Evolutionary conservation across 805 yeast genomes (phyloP).

Genomic region (Candida xiaguanensis): DNA sequence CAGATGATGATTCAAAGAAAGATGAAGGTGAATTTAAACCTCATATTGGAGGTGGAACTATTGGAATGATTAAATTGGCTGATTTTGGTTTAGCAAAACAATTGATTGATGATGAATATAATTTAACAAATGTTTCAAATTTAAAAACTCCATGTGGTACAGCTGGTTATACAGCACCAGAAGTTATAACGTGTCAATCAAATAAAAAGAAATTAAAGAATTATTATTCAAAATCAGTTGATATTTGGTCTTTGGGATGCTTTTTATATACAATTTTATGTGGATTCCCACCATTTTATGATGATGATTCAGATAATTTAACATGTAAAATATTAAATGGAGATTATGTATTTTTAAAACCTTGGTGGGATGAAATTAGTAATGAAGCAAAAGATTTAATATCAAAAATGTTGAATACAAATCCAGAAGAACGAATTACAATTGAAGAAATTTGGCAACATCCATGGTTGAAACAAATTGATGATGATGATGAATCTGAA

Average conservation of each 20-base stretch:
- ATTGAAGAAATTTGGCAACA: constrained; percentile 64
- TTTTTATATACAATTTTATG: constrained; percentile 64
- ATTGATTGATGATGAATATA: constrained; percentile 26
- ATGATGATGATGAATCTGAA: background rate
- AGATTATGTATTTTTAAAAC: constrained; percentile 67
- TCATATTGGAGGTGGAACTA: constrained; percentile 58
- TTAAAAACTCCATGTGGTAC: constrained; percentile 76
- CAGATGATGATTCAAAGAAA: constrained; percentile 56
- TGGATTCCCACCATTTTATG: constrained; percentile 76
- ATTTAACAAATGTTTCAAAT: background rate
- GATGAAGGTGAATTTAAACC: constrained; percentile 59
- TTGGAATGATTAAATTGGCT: constrained; percentile 62
- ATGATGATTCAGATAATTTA: constrained; percentile 58
- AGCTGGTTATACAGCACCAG: constrained; percentile 74
- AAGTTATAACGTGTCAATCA: constrained; percentile 45
- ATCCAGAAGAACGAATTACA: constrained; percentile 65
- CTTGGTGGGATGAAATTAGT: constrained; percentile 89
- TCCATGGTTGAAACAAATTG: constrained; percentile 52
- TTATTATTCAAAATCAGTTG: constrained; percentile 63
- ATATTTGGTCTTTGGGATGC: constrained; percentile 73
- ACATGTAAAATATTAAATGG: constrained; percentile 70
- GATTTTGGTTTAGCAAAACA: constrained; percentile 70
- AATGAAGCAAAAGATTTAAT: constrained; percentile 69
- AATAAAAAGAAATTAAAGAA: constrained; percentile 29
- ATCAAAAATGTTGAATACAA: constrained; percentile 59